Base-by-base conservation (phyloP, 2,329 filamentous ascomycete species). In the Pseudonectria foliicola region DNA sequence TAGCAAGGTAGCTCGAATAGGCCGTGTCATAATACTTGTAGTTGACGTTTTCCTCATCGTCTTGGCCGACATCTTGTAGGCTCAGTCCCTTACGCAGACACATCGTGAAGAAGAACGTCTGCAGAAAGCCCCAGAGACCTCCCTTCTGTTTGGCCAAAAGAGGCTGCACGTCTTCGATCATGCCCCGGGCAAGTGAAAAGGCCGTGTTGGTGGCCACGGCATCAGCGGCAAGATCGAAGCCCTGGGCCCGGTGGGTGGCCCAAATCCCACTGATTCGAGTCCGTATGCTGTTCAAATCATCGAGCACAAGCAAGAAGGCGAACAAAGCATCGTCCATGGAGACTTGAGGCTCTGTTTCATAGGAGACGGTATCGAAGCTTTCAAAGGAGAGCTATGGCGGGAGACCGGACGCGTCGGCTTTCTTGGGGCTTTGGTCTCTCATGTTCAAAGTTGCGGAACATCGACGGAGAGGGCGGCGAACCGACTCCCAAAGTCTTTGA, bases 181-280 rank as follows among this genome's bases (percentile, higher is more conserved):
- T 38, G 18, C 48, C 44, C 3, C 53, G 48, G 2, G 54, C 59
- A 2, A 67, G 46, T 6, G 53, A 48, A 11, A 61, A 49, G 10
- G 55, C 60, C 2, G 60, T 61, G 27, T 64, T 59, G 10, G 61
- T 62, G 0, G 59, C 52, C 13, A 65, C 37, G n/a, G 61, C 55
- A 2, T 54, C 54, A 6, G 56, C 50, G 4, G 46, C 44, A 3
- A 63, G 38, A 18, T 64, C 57, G 7, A 59, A 46, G 4, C 16
- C 2, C 3, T 49, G 51, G 8, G 29, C 31, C 7, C 33, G 39
- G 31, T 57, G 56, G 24, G 46, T 46, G 3, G 34, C 29, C 29
- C 59, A 48, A 13, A 63, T 46, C 7, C 29, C 33, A 15, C 42
- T 45, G 12, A 63, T 39, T 25, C 60, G 56, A 10, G 49, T 43